Conservation (phyloP, 2,329 filamentous ascomycete species). For the Fusarium nygamai region DNA sequence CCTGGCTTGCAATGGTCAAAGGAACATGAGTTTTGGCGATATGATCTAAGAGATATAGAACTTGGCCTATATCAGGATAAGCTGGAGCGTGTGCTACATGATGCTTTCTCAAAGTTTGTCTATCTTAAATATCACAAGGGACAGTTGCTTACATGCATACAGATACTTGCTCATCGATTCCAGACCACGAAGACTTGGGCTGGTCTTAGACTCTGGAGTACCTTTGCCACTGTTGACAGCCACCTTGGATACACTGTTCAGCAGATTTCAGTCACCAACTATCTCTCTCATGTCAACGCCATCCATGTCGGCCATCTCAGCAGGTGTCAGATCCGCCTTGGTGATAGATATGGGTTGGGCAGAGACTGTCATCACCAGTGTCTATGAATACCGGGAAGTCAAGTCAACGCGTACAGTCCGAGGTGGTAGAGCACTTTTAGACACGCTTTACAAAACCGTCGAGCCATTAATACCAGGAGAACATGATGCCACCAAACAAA, state of each 20-base stretch:
- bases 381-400: constrained; percentile 92
- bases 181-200: constrained; percentile 76
- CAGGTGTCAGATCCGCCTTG: constrained; percentile 85
- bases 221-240: constrained; percentile 82
- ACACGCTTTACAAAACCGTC: constrained; percentile 74
- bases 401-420: constrained; percentile 75
- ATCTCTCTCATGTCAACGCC: constrained; percentile 84
- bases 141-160: constrained; percentile 20
- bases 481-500: constrained; percentile 46
- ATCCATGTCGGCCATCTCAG: constrained; percentile 77
- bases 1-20: constrained; percentile 67
- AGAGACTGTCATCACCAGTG: constrained; percentile 84
- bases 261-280: constrained; percentile 79
- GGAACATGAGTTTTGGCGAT: constrained; percentile 79
- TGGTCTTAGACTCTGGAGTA: constrained; percentile 80
- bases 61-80: constrained; percentile 85
- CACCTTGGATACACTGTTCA: constrained; percentile 81
- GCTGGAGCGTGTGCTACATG: constrained; percentile 82
- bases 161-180: constrained; percentile 77
- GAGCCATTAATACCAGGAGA: constrained; percentile 46
- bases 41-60: constrained; percentile 78
- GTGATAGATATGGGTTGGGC: constrained; percentile 93
- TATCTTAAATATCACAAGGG: neutral
- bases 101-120: constrained; percentile 79
- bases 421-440: constrained; percentile 76